Percentiles rank a stretch among this genome's conserved stretches.
phyloP scores from a whole-genome alignment of 1,139 yeast species.

The Sugiyamaella sp. region DNA sequence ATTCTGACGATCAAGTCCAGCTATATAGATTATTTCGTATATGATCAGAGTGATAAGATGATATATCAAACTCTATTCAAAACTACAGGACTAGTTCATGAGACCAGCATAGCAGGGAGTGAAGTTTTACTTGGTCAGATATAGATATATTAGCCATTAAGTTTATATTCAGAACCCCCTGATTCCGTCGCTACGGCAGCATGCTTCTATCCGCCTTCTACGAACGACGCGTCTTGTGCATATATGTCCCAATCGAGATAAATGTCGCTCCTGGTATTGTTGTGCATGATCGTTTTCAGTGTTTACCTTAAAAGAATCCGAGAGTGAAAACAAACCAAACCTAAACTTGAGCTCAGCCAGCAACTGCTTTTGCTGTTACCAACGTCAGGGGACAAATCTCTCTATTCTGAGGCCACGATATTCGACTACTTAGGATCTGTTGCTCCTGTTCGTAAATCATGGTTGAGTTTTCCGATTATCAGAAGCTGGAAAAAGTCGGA shows the following conservation, averaged over 20 bases:
- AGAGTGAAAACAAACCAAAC: neutral
- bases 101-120: too few species aligned
- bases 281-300: slow-evolving; percentile 11
- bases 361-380: neutral
- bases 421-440: too few species aligned
- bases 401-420: neutral
- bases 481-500: slow-evolving; percentile 94
- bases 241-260: slow-evolving; percentile 18
- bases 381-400: neutral
- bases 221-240: slow-evolving; percentile 6
- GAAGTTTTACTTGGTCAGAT: too few species aligned
- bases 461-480: slow-evolving; percentile 89
- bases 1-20: too few species aligned
- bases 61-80: too few species aligned
- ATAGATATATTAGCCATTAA: neutral
- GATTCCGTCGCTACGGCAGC: neutral
- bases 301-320: neutral
- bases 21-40: too few species aligned
- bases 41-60: too few species aligned
- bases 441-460: slow-evolving; percentile 45
- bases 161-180: neutral
- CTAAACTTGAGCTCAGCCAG: neutral
- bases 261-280: slow-evolving; percentile 17
- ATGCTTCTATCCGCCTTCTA: slow-evolving; percentile 9
- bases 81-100: too few species aligned